These are phyloP conservation scores for Leccinum fuscescens DNA, from an alignment of 1,284 basidiomycete genomes.

Conservation along the genomic window DNA sequence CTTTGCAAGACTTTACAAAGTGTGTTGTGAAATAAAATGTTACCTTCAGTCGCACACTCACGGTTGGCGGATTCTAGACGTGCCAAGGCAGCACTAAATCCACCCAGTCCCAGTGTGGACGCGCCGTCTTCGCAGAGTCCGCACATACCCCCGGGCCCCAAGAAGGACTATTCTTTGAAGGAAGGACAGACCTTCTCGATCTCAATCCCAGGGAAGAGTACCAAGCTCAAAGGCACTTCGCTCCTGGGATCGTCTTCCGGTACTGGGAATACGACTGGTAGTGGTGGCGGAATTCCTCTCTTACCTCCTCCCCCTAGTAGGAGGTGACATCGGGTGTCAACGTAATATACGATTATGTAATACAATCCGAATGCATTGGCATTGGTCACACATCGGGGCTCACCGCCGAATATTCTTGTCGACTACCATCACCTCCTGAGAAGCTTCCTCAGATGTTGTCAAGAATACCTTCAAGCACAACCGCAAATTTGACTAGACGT, in stretches of 20 bases:
- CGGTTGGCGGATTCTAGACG: slow-evolving; percentile 45
- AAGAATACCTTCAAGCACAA: slow-evolving; percentile 24
- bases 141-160: slow-evolving; percentile 71
- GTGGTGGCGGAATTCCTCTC: slow-evolving; percentile 53
- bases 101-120: slow-evolving; percentile 43
- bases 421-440: slow-evolving; percentile 11
- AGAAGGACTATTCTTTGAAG: slow-evolving; percentile 94
- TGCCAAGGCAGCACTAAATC: slow-evolving; percentile 58
- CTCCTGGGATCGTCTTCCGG: slow-evolving; percentile 38
- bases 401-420: slow-evolving; percentile 2
- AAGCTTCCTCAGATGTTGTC: slow-evolving; percentile 31
- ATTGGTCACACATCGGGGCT: slow-evolving; percentile 7
- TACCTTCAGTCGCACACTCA: not conserved
- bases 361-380: slow-evolving; percentile 5
- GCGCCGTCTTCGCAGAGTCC: slow-evolving; percentile 39
- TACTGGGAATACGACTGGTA: slow-evolving; percentile 23
- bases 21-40: slow-evolving; percentile 34
- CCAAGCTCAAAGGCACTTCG: slow-evolving; percentile 29
- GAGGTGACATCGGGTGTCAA: slow-evolving; percentile 19
- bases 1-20: slow-evolving; percentile 95
- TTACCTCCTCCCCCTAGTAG: slow-evolving; percentile 71
- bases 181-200: slow-evolving; percentile 97
- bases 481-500: slow-evolving; percentile 13
- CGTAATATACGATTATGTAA: slow-evolving; percentile 25
- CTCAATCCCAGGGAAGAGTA: slow-evolving; percentile 75